Evolutionary conservation across 2,329 filamentous ascomycete genomes (phyloP).

Genomic region (Arthrobotrys sphaeroides): DNA sequence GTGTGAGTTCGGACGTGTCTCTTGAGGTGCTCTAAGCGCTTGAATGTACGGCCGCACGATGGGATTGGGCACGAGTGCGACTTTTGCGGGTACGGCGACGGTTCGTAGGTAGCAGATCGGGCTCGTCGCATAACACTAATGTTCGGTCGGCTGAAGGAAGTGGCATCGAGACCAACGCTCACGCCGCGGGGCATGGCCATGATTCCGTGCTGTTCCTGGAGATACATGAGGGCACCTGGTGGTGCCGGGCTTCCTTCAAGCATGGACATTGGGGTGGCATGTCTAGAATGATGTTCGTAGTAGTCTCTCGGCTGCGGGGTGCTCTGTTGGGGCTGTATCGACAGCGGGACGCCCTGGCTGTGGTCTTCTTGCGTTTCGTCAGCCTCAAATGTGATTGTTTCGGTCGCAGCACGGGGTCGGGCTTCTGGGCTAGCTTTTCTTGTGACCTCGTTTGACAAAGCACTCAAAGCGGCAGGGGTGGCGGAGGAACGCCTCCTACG

Average conservation of each 20-base stretch:
- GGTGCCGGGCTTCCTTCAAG: constrained; percentile 83
- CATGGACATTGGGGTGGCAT: constrained; percentile 83
- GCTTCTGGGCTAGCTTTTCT: constrained; percentile 76
- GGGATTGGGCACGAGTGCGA: constrained; percentile 99
- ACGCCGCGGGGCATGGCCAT: constrained; percentile 63
- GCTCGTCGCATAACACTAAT: constrained; percentile 82
- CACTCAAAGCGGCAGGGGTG: constrained; percentile 74
- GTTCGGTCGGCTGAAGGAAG: constrained; percentile 71
- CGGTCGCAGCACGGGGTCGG: constrained; percentile 87
- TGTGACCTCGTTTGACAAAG: constrained; percentile 71
- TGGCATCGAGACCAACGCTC: constrained; percentile 62
- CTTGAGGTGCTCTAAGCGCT: constrained; percentile 98
- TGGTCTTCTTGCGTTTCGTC: constrained; percentile 61
- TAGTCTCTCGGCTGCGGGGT: constrained; percentile 82
- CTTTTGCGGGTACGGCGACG: constrained; percentile 95
- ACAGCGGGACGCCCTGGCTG: constrained; percentile 52
- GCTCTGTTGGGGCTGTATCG: constrained; percentile 61
- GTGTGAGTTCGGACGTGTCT: constrained; percentile 99
- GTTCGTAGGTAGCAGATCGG: constrained; percentile 94
- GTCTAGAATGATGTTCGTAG: constrained; percentile 78
- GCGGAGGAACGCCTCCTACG: constrained; percentile 91
- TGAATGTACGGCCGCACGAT: constrained; percentile 95
- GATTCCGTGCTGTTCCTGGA: constrained; percentile 68
- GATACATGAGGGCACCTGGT: constrained; percentile 74
- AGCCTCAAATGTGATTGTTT: constrained; percentile 61